phyloP scores from a whole-genome alignment of 768 basidiomycete genomes.

The Lactifluus echinatus region DNA sequence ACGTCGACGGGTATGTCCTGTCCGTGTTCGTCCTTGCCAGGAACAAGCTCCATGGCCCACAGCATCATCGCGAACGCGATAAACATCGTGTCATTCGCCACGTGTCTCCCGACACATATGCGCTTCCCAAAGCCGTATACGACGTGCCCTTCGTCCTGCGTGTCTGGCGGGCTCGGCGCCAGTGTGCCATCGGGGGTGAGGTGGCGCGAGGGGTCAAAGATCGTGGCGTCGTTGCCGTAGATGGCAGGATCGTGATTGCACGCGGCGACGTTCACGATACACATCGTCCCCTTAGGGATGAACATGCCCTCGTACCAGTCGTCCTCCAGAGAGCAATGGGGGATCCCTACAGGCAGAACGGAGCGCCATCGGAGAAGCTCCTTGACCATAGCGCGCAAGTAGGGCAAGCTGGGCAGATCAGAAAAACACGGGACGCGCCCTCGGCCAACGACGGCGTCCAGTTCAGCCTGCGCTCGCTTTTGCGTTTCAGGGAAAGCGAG shows the following conservation, averaged over 20 bases:
- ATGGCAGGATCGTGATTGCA: slow-evolving; percentile 25
- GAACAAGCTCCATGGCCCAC: slow-evolving; percentile 22
- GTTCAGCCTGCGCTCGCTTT: slow-evolving; percentile 20
- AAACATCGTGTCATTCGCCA: slow-evolving; percentile 30
- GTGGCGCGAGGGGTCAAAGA: slow-evolving; percentile 24
- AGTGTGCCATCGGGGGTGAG: slow-evolving; percentile 24
- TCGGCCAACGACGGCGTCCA: slow-evolving; percentile 22
- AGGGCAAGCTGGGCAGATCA: slow-evolving; percentile 20
- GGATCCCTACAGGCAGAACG: slow-evolving; percentile 17
- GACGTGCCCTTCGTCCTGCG: slow-evolving; percentile 27
- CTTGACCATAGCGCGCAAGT: slow-evolving; percentile 21
- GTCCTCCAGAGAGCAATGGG: slow-evolving; percentile 21
- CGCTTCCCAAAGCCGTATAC: slow-evolving; percentile 27
- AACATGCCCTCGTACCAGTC: slow-evolving; percentile 26
- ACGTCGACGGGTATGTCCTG: slow-evolving; percentile 12
- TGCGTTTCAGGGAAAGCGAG: slow-evolving; percentile 21
- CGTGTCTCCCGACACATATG: slow-evolving; percentile 29
- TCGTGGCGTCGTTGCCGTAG: slow-evolving; percentile 24
- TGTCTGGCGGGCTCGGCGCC: slow-evolving; percentile 21
- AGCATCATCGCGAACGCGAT: slow-evolving; percentile 28
- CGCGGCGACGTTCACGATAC: slow-evolving; percentile 26
- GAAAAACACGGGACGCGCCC: slow-evolving; percentile 17
- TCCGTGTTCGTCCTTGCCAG: slow-evolving; percentile 13
- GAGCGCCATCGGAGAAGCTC: slow-evolving; percentile 22
- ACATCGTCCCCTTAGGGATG: slow-evolving; percentile 32